phyloP scores from a whole-genome alignment of 345 rosid species.

The Sisymbrium altissimum region DNA sequence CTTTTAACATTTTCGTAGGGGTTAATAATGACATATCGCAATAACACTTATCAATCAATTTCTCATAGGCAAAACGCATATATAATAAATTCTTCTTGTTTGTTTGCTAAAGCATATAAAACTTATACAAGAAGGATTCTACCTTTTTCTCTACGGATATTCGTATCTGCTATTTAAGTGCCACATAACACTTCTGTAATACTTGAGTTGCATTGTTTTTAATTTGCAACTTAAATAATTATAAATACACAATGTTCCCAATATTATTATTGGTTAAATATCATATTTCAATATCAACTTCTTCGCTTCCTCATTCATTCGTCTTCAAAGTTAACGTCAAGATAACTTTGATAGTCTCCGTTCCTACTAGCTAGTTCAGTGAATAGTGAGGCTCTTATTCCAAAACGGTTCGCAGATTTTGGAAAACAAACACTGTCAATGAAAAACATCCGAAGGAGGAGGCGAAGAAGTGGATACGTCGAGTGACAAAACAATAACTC shows the following conservation, averaged over 20 bases:
- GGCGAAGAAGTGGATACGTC: too few relatives aligned
- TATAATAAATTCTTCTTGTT: too few relatives aligned
- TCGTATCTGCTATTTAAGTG: neutral
- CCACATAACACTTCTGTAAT: neutral
- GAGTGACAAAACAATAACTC: neutral
- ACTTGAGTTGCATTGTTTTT: neutral
- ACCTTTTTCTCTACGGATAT: neutral
- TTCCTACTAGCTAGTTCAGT: too few relatives aligned
- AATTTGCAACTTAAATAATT: neutral
- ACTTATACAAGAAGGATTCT: neutral
- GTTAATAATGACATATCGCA: slow-evolving; percentile 24
- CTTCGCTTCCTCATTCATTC: too few relatives aligned
- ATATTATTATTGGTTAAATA: neutral
- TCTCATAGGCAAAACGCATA: neutral
- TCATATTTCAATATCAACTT: neutral
- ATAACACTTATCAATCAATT: slow-evolving; percentile 16
- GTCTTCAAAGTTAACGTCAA: too few relatives aligned
- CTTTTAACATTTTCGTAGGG: slow-evolving; percentile 13
- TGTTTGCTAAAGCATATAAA: too few relatives aligned
- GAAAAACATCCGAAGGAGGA: too few relatives aligned
- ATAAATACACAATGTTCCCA: neutral
- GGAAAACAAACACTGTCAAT: too few relatives aligned
- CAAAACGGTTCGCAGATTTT: too few relatives aligned
- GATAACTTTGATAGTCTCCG: too few relatives aligned
- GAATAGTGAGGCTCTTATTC: too few relatives aligned